phyloP scores from a whole-genome alignment of 495 filamentous ascomycete species.

The Alectoria sarmentosa region DNA sequence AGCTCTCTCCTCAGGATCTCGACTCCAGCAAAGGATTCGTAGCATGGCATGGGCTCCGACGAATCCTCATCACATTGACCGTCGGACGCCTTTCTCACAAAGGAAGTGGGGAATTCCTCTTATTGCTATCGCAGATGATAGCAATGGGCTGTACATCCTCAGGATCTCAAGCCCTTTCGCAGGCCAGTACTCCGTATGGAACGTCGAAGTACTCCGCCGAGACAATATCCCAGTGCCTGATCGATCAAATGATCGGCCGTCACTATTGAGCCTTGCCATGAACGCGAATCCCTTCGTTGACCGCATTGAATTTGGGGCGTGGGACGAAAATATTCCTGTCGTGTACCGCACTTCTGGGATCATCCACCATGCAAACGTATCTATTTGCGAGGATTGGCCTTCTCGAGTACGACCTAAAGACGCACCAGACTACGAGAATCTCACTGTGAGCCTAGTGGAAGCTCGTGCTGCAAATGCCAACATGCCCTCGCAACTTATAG shows the following conservation, averaged over 20 bases:
- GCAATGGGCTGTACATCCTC: conserved; percentile 12
- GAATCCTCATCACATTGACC: conserved; percentile 2
- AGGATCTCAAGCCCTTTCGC: conserved; percentile 5
- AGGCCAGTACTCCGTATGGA: background rate
- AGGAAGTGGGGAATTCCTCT: conserved; percentile 36
- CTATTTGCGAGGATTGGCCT: background rate
- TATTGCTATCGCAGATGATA: conserved; percentile 33
- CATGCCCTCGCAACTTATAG: background rate
- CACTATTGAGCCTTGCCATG: conserved; percentile 7
- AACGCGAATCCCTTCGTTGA: conserved; percentile 11
- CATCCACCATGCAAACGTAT: background rate
- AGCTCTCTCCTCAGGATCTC: conserved; percentile 20
- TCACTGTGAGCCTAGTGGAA: background rate
- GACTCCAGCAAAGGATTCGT: conserved; percentile 15
- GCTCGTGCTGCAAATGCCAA: background rate
- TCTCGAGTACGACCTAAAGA: background rate
- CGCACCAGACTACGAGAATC: background rate
- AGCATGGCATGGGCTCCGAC: conserved; percentile 22
- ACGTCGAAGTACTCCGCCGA: background rate
- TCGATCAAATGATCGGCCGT: background rate
- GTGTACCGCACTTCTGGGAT: conserved; percentile 4
- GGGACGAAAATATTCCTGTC: background rate
- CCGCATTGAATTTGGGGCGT: conserved; percentile 1
- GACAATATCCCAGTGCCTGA: background rate
- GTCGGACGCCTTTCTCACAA: background rate